These are phyloP conservation scores for Phytophthora chlamydospora DNA, from an alignment of 352 stramenopile species.

Conservation along the genomic window DNA sequence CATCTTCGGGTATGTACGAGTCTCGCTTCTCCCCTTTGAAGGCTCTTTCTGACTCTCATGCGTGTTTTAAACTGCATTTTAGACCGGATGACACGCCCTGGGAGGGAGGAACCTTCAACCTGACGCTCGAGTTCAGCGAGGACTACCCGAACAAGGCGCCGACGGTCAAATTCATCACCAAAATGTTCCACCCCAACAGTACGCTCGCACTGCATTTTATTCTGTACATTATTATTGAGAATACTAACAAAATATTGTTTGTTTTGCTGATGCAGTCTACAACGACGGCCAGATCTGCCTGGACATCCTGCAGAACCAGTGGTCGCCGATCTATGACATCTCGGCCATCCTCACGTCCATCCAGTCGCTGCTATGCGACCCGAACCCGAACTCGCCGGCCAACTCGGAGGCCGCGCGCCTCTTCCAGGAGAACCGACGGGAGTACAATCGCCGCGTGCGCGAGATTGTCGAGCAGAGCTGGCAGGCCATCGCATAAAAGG, in stretches of 20 bases:
- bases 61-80: conserved; percentile 15
- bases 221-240: background rate
- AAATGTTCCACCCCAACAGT: conserved; percentile 99
- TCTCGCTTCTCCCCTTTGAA: conserved; percentile 39
- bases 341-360: conserved; percentile 99
- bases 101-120: conserved; percentile 98
- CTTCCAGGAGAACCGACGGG: conserved; percentile 98
- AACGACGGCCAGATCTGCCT: conserved; percentile 95
- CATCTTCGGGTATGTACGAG: conserved; percentile 84
- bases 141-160: conserved; percentile 99
- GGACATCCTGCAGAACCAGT: conserved; percentile 99
- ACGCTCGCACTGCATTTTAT: conserved; percentile 16
- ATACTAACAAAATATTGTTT: conserved; percentile 11
- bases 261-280: conserved; percentile 68
- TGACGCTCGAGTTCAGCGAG: conserved; percentile 99
- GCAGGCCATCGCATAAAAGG: conserved; percentile 82
- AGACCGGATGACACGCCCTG: conserved; percentile 98
- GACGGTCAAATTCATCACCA: conserved; percentile 98
- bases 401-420: conserved; percentile 98
- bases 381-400: conserved; percentile 98
- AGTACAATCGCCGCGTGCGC: conserved; percentile 99
- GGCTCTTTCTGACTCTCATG: conserved; percentile 24
- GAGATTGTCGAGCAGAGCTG: conserved; percentile 99
- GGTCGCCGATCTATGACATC: conserved; percentile 99
- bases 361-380: conserved; percentile 99